Conservation (phyloP, 2,329 filamentous ascomycete species). For the Colletotrichum graminicola region DNA sequence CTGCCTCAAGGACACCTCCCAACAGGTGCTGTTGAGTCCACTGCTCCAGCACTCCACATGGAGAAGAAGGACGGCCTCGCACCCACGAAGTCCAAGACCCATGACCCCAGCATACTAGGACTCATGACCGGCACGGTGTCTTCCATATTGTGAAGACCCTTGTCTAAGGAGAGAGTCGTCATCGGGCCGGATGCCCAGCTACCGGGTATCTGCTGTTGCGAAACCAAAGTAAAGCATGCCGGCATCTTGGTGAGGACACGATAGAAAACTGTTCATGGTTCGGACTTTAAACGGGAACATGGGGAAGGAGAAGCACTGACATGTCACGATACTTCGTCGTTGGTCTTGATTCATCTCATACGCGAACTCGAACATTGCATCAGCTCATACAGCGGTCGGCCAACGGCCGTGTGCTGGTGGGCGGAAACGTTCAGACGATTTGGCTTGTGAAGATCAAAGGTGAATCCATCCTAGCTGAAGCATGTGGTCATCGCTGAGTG, state of each 20-base stretch:
- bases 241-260: neutral
- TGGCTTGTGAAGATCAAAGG: conserved; percentile 5
- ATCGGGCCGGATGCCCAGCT: neutral
- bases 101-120: conserved; percentile 81
- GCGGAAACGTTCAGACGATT: conserved; percentile 2
- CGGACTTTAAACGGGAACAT: neutral
- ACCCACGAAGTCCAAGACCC: conserved; percentile 79
- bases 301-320: conserved; percentile 1
- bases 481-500: conserved; percentile 8
- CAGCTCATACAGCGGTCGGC: conserved; percentile 8
- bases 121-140: conserved; percentile 82
- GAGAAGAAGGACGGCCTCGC: conserved; percentile 85
- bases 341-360: neutral
- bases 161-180: conserved; percentile 49
- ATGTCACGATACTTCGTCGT: neutral
- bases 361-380: conserved; percentile 11
- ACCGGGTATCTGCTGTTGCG: neutral
- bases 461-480: conserved; percentile 18
- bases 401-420: neutral
- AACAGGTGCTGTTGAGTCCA: conserved; percentile 74
- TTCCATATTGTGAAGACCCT: conserved; percentile 76
- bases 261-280: conserved; percentile 1
- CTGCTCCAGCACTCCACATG: conserved; percentile 85
- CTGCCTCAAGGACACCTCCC: conserved; percentile 84
- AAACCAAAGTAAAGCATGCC: neutral